A percentile compares a stretch with the other conserved stretches of the same genome.
phyloP scores from a whole-genome alignment of 1,284 basidiomycete genomes.

The Papiliotrema fonsecae region DNA sequence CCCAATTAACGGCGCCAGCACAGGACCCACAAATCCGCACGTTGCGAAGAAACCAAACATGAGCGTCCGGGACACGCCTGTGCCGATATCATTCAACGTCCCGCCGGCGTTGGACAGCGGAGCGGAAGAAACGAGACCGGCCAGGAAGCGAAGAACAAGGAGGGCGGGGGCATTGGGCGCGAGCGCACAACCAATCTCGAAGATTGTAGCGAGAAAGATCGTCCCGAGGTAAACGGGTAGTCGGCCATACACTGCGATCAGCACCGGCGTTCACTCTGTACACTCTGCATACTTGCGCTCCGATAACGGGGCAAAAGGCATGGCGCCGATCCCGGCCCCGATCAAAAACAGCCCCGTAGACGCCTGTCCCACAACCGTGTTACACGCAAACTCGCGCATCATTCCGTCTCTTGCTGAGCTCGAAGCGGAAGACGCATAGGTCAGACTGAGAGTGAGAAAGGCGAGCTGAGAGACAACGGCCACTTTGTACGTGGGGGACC shows the following conservation, averaged over 20 bases:
- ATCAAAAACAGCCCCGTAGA: conserved; percentile 22
- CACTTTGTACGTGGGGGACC: conserved; percentile 19
- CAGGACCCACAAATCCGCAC: conserved; percentile 22
- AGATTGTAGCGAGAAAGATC: conserved; percentile 21
- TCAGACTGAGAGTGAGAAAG: conserved; percentile 21
- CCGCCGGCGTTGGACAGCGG: conserved; percentile 26
- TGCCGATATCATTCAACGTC: conserved; percentile 22
- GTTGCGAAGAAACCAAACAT: conserved; percentile 20
- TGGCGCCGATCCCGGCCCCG: conserved; percentile 23
- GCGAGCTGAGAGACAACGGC: conserved; percentile 17
- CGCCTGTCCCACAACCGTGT: conserved; percentile 14
- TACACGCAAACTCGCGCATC: conserved; percentile 22
- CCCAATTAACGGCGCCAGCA: conserved; percentile 19
- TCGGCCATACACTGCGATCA: conserved; percentile 21
- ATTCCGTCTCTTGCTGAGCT: conserved; percentile 17
- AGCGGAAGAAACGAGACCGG: conserved; percentile 20
- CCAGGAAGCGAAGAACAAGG: conserved; percentile 22
- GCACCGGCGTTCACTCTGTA: not conserved
- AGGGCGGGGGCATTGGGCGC: conserved; percentile 14
- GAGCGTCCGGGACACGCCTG: conserved; percentile 16
- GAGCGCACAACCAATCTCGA: conserved; percentile 19
- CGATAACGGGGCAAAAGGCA: conserved; percentile 25
- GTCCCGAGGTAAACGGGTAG: conserved; percentile 24
- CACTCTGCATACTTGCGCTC: conserved; percentile 17
- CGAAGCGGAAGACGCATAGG: conserved; percentile 18